Conservation (phyloP, 495 filamentous ascomycete genomes). For the Podospora australis region DNA sequence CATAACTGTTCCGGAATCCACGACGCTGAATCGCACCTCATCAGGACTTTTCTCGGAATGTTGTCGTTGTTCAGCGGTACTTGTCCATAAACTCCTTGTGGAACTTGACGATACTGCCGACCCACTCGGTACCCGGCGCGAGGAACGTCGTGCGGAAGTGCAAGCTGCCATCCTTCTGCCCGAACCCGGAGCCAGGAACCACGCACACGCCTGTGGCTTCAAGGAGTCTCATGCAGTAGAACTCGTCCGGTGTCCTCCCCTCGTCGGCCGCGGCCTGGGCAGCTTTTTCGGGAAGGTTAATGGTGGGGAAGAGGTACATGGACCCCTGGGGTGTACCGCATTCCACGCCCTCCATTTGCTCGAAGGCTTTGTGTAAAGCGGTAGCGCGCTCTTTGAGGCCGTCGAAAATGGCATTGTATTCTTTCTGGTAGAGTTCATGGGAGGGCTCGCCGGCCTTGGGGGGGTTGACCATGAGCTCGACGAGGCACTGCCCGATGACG, state of each 20-base stretch:
- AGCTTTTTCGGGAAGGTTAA: conserved; percentile 69
- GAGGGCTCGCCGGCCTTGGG: conserved; percentile 74
- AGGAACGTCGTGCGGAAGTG: conserved; percentile 98
- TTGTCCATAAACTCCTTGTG: conserved; percentile 88
- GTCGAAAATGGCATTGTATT: conserved; percentile 73
- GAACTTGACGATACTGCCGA: conserved; percentile 79
- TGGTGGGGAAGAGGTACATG: conserved; percentile 98
- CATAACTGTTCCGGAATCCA: too few species aligned
- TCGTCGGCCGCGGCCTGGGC: conserved; percentile 66
- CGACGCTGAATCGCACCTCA: too few species aligned
- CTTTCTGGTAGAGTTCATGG: conserved; percentile 71
- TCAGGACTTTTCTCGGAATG: too few species aligned
- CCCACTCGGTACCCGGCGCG: conserved; percentile 93
- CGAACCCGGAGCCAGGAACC: conserved; percentile 87
- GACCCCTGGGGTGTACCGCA: conserved; percentile 81
- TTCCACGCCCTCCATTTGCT: conserved; percentile 89
- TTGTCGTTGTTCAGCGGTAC: conserved; percentile 56
- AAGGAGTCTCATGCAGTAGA: conserved; percentile 82
- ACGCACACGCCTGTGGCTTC: conserved; percentile 96
- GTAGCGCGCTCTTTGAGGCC: conserved; percentile 70
- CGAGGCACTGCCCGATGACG: conserved; percentile 89
- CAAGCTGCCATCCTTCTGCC: conserved; percentile 82
- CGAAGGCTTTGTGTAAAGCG: conserved; percentile 82
- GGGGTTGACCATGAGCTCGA: conserved; percentile 96
- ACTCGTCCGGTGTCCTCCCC: conserved; percentile 76